phyloP scores from a whole-genome alignment of 495 filamentous ascomycete species.

The Penicillium cataractarum region DNA sequence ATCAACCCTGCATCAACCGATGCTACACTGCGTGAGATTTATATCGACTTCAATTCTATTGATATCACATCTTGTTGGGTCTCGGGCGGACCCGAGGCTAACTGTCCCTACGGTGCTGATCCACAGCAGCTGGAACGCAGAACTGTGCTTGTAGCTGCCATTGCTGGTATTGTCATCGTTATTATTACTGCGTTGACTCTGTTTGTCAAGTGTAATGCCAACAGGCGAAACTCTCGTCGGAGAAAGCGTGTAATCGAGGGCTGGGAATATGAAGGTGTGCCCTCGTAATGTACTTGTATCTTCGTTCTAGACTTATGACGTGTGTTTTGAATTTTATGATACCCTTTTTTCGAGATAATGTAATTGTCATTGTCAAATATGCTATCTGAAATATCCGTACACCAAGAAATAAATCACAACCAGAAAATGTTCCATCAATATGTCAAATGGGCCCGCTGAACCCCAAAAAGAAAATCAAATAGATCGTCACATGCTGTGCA shows the following conservation, averaged over 20 bases:
- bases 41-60: conserved; percentile 62
- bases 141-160: conserved; percentile 60
- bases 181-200: conserved; percentile 61
- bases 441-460: conserved; percentile 6
- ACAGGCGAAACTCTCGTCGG: conserved; percentile 54
- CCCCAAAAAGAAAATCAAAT: conserved; percentile 6
- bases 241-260: conserved; percentile 56
- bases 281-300: conserved; percentile 37
- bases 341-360: conserved; percentile 9
- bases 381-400: conserved; percentile 6
- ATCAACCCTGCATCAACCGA: conserved; percentile 33
- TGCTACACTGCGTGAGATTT: conserved; percentile 41
- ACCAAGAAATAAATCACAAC: conserved; percentile 1
- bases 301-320: neutral
- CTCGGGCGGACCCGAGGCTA: conserved; percentile 48
- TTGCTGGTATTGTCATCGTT: conserved; percentile 62
- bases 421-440: neutral
- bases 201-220: conserved; percentile 67
- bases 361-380: neutral
- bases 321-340: neutral
- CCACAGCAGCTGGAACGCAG: conserved; percentile 41
- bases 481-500: conserved; percentile 31
- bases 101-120: conserved; percentile 56
- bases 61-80: conserved; percentile 63
- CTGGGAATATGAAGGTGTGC: conserved; percentile 71